Evolutionary conservation across 2,329 filamentous ascomycete species (phyloP).

Genomic region (Pseudophaeomoniella oleicola): DNA sequence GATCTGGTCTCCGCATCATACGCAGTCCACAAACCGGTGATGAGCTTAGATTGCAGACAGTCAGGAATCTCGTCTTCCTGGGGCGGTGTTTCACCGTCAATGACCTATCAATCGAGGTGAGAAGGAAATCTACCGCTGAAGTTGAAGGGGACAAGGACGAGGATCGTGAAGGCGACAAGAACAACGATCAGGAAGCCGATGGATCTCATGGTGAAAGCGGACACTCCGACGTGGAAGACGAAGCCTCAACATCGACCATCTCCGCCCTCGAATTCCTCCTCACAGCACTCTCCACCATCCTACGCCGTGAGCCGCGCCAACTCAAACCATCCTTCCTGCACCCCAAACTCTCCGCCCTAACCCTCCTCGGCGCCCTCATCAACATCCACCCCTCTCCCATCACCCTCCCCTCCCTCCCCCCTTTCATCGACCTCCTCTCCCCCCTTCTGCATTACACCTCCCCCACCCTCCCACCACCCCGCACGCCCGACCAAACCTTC

Average conservation of each 20-base stretch:
- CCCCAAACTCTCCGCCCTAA: constrained; percentile 62
- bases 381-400: constrained; percentile 40
- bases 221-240: background rate
- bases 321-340: constrained; percentile 47
- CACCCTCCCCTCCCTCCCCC: constrained; percentile 38
- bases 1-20: constrained; percentile 44
- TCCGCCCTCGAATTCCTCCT: constrained; percentile 60
- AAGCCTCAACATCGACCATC: constrained; percentile 17
- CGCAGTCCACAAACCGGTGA: constrained; percentile 53
- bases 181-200: background rate
- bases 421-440: constrained; percentile 49
- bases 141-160: background rate
- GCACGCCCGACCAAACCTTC: constrained; percentile 57
- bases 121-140: too few species aligned
- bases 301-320: constrained; percentile 59
- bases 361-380: constrained; percentile 56
- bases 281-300: constrained; percentile 59
- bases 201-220: background rate
- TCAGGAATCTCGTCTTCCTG: constrained; percentile 73
- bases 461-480: constrained; percentile 55
- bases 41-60: constrained; percentile 60
- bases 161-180: background rate
- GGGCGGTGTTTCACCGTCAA: constrained; percentile 51
- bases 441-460: constrained; percentile 77
- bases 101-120: constrained; percentile 19